phyloP scores from a whole-genome alignment of 2,329 filamentous ascomycete genomes.

The Macrophomina pseudophaseolina region DNA sequence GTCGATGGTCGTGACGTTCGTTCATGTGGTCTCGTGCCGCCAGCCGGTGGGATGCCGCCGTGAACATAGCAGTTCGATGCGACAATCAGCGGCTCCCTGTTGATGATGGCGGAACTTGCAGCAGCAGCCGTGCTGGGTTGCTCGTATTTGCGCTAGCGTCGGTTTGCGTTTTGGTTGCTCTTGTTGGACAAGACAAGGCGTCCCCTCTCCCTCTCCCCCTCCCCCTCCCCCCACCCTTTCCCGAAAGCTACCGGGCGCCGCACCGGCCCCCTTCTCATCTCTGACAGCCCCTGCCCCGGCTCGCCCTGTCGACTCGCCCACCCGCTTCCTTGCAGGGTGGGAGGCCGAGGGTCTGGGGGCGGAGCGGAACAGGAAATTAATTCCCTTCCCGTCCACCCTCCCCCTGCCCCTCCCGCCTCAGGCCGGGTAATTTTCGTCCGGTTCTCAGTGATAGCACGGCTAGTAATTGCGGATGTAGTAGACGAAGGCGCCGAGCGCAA shows the following conservation, averaged over 20 bases:
- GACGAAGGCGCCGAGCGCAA: constrained; percentile 24
- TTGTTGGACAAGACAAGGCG: not conserved
- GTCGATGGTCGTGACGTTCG: not conserved
- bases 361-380: not conserved
- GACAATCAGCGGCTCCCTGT: not conserved
- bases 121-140: not conserved
- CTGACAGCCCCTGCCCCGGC: not conserved
- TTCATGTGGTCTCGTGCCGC: not conserved
- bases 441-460: not conserved
- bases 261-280: not conserved
- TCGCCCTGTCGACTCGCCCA: not conserved
- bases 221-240: not conserved
- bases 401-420: not conserved
- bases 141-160: not conserved
- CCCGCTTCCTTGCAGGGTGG: constrained; percentile 1
- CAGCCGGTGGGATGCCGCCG: not conserved
- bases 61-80: not conserved
- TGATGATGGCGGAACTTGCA: not conserved
- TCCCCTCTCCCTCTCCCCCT: not conserved
- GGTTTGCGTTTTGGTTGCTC: not conserved
- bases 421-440: not conserved
- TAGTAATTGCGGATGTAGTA: constrained; percentile 25
- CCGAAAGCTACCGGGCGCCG: not conserved
- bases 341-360: not conserved
- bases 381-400: not conserved